A percentile compares a stretch with the other conserved stretches of the same genome.
phyloP scores from a whole-genome alignment of 202 grass and related monocot genomes.

The Schoenoplectus tabernaemontani region DNA sequence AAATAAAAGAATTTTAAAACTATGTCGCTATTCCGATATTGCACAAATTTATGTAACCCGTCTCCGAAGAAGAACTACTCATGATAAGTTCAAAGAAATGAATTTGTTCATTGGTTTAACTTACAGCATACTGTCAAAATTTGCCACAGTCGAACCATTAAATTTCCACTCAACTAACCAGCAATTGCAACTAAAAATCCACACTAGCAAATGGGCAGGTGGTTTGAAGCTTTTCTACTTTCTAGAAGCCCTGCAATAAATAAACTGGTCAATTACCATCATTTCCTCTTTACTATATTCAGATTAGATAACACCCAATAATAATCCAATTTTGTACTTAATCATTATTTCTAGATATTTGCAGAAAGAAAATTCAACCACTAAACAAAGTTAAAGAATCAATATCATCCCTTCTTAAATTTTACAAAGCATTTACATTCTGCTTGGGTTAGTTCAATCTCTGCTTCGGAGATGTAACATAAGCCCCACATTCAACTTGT shows the following conservation, averaged over 20 bases:
- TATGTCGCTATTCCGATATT: too few relatives aligned
- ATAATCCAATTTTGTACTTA: neutral
- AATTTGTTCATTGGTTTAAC: too few relatives aligned
- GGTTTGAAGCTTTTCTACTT: neutral
- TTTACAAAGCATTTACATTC: neutral
- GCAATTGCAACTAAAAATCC: neutral
- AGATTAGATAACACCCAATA: neutral
- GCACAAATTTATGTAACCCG: too few relatives aligned
- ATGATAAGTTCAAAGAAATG: too few relatives aligned
- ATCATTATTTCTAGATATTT: neutral
- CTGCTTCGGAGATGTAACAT: neutral
- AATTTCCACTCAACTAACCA: neutral
- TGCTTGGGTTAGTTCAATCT: neutral
- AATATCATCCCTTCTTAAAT: neutral
- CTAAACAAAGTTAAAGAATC: neutral
- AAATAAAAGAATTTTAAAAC: too few relatives aligned
- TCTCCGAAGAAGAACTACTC: too few relatives aligned
- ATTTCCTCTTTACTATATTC: neutral
- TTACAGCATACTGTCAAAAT: neutral
- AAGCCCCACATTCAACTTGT: neutral
- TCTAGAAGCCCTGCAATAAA: neutral
- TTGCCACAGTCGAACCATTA: neutral
- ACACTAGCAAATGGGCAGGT: neutral
- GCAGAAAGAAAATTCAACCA: neutral
- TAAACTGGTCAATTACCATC: neutral